Conservation (phyloP, 2,329 filamentous ascomycete species). For the Alternaria dauci region DNA sequence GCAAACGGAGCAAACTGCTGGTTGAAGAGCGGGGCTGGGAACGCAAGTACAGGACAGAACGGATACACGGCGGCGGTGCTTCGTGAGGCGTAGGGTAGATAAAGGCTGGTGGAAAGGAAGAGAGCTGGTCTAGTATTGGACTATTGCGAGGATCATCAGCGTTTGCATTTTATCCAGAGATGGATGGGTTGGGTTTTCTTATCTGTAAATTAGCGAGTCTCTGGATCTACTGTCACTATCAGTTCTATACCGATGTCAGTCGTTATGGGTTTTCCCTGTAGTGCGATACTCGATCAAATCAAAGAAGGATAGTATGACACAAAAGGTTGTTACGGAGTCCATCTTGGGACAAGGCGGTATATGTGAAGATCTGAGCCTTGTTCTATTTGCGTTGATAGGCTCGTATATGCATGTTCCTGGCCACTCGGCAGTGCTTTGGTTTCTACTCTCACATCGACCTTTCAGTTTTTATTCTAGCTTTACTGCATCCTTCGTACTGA, state of each 20-base stretch:
- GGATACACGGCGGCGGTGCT: constrained; percentile 10
- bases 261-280: background rate
- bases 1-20: constrained; percentile 12
- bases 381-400: no score
- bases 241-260: background rate
- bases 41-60: background rate
- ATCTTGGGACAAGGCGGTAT: no score
- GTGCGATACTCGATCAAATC: background rate
- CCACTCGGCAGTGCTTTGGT: no score
- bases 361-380: no score
- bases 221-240: background rate
- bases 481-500: no score
- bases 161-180: background rate
- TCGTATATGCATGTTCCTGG: no score
- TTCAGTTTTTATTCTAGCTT: no score
- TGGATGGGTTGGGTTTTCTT: background rate
- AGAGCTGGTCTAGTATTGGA: background rate
- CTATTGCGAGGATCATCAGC: background rate
- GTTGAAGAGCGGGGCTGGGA: background rate
- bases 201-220: background rate
- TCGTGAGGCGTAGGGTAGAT: background rate
- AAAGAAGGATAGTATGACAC: background rate
- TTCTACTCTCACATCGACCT: no score
- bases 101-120: background rate
- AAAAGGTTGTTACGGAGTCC: background rate